A percentile compares a stretch with the other conserved stretches of the same genome.
These are phyloP conservation scores for Odontarrhena argentea DNA, from an alignment of 345 rosid species.

Conservation along the genomic window DNA sequence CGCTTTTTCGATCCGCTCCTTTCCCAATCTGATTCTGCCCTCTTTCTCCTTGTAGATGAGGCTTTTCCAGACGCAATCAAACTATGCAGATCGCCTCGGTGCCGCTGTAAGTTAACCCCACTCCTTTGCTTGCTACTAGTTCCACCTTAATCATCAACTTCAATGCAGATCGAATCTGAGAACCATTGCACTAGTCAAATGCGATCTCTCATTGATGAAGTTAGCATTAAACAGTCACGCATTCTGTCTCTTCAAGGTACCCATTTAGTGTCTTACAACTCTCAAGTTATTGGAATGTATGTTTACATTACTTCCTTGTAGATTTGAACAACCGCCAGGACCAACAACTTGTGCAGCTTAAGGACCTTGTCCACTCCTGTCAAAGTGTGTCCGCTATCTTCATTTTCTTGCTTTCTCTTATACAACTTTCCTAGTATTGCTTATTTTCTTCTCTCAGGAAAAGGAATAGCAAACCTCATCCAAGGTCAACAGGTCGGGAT, in stretches of 20 bases:
- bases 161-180: conserved; percentile 73
- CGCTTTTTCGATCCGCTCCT: background rate
- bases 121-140: background rate
- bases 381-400: conserved; percentile 55
- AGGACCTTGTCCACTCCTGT: conserved; percentile 65
- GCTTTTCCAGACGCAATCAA: conserved; percentile 76
- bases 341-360: conserved; percentile 65
- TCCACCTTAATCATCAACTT: too few relatives aligned
- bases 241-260: conserved; percentile 81
- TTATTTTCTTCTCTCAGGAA: conserved; percentile 58
- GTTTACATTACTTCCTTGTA: conserved; percentile 33
- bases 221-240: conserved; percentile 69
- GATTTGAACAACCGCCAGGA: conserved; percentile 63
- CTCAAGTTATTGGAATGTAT: background rate
- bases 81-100: conserved; percentile 80
- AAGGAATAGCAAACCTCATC: conserved; percentile 59
- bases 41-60: conserved; percentile 51
- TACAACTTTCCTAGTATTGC: background rate
- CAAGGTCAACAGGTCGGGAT: conserved; percentile 57
- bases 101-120: conserved; percentile 55
- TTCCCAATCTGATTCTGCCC: too few relatives aligned
- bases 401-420: conserved; percentile 11
- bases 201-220: conserved; percentile 77
- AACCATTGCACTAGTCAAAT: conserved; percentile 75
- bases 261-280: background rate